Base-by-base conservation (phyloP, 2,329 filamentous ascomycete genomes). In the Clonostachys byssicola region DNA sequence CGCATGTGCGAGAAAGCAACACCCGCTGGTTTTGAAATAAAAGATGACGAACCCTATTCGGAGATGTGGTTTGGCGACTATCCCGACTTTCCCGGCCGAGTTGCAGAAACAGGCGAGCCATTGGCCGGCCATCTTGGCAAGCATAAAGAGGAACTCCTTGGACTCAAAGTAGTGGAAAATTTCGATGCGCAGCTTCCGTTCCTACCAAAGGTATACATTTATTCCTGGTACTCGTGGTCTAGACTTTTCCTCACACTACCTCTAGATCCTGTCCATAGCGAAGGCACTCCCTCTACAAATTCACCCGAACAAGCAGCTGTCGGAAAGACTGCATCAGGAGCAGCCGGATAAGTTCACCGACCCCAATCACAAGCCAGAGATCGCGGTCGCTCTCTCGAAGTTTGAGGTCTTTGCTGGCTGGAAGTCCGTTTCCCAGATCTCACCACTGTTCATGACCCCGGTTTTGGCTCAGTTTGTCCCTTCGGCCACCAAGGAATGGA, bases 31-130 rank as follows among this genome's bases (percentile, higher is more conserved):
- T 86, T 86, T 66, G 72, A 78, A 50, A 76, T 90, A 43, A 74
- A 89, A 18, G 78, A 88, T 47, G 71, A 75, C 48, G 74, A 81
- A 54, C 65, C 71, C 7, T 91, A 91, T 58, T 73, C 73, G 1
- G 73, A 77, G 76, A 81, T 86, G 75, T 90, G 86, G 86, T 86
- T 90, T 71, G 86, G 85, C 5, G 89, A 87, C 41, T 89, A 91
- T 59, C 85, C 86, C 1, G 80, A 81, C 38, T 77, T 85, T 23
- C 86, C 86, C 0, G 86, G 83, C 2, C 79, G 80, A 46, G 71
- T 87, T 2, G 66, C 86, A 14, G 68, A 72, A 18, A 85, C 79
- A 0, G 82, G 80, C 30, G 78, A 89, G 59, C 70, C 78, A 30
- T 75, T 92, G 2, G 76, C 81, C 51, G 76, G 86, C 18, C 77